Conservation (phyloP, 345 rosid species). For the Adansonia digitata region DNA sequence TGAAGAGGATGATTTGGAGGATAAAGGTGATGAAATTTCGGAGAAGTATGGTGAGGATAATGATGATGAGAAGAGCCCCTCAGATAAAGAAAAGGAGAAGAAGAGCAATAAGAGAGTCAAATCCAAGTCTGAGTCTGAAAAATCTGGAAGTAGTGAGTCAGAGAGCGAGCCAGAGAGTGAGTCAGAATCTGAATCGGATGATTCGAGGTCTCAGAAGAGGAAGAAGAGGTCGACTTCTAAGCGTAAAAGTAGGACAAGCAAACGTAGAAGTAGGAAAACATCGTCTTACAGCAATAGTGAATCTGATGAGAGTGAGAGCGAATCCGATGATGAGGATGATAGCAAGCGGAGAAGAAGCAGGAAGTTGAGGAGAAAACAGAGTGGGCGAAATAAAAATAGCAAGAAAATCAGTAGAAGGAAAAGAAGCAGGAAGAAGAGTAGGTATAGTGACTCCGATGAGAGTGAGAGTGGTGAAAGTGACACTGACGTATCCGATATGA, state of each 20-base stretch:
- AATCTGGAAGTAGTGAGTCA: slow-evolving; percentile 23
- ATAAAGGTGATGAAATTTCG: slow-evolving; percentile 38
- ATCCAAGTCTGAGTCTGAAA: slow-evolving; percentile 36
- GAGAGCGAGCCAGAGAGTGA: slow-evolving; percentile 12
- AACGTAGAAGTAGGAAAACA: slow-evolving; percentile 23
- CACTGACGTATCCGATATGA: slow-evolving; percentile 30
- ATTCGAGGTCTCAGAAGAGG: slow-evolving; percentile 30
- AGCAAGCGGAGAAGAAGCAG: slow-evolving; percentile 36
- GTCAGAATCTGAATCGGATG: slow-evolving; percentile 34
- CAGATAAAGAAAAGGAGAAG: slow-evolving; percentile 20
- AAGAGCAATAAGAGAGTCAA: slow-evolving; percentile 16
- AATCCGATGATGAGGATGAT: slow-evolving; percentile 41
- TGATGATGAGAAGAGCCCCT: slow-evolving; percentile 25
- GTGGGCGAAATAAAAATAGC: slow-evolving; percentile 28
- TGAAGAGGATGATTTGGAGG: slow-evolving; percentile 43
- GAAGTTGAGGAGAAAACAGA: slow-evolving; percentile 31
- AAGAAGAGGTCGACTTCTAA: slow-evolving; percentile 32
- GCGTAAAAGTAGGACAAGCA: slow-evolving; percentile 26
- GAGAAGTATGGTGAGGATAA: slow-evolving; percentile 32
- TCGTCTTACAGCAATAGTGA: slow-evolving; percentile 32
- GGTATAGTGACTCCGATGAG: slow-evolving; percentile 39
- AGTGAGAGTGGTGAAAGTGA: slow-evolving; percentile 33
- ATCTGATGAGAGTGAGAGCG: slow-evolving; percentile 43
- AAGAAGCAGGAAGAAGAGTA: slow-evolving; percentile 28
- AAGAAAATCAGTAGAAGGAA: slow-evolving; percentile 26